Evolutionary conservation across 1,139 yeast species (phyloP).

Genomic region (Cylindricascospora bacillispora): DNA sequence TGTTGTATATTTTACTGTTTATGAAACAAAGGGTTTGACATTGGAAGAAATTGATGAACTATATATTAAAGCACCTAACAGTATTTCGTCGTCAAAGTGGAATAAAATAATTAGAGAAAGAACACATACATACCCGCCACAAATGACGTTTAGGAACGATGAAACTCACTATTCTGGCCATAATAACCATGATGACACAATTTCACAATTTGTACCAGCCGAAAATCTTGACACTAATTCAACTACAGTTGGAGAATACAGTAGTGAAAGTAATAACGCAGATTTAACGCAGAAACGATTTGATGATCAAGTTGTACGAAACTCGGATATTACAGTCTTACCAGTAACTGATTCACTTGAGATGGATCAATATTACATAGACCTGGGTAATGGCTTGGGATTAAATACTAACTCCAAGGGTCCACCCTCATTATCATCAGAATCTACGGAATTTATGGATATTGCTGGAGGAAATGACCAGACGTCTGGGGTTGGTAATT

Average conservation of each 20-base stretch:
- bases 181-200: not conserved
- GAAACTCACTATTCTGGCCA: not conserved
- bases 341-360: not conserved
- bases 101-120: slow-evolving; percentile 15
- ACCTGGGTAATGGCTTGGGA: slow-evolving; percentile 24
- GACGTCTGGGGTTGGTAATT: not conserved
- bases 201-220: not conserved
- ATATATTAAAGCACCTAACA: slow-evolving; percentile 33
- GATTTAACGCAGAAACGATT: not conserved
- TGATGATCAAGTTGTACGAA: too few species aligned
- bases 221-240: too few species aligned
- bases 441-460: slow-evolving; percentile 10
- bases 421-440: slow-evolving; percentile 23
- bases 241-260: not conserved
- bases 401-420: slow-evolving; percentile 21
- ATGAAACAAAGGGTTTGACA: slow-evolving; percentile 64
- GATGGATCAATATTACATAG: not conserved
- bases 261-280: not conserved
- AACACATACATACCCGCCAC: slow-evolving; percentile 1
- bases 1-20: slow-evolving; percentile 49
- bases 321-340: not conserved
- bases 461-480: not conserved
- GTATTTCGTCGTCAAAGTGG: slow-evolving; percentile 25
- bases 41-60: slow-evolving; percentile 68
- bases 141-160: not conserved